Evolutionary conservation across 2,329 filamentous ascomycete genomes (phyloP).

Genomic region (Byssochlamys sp.): DNA sequence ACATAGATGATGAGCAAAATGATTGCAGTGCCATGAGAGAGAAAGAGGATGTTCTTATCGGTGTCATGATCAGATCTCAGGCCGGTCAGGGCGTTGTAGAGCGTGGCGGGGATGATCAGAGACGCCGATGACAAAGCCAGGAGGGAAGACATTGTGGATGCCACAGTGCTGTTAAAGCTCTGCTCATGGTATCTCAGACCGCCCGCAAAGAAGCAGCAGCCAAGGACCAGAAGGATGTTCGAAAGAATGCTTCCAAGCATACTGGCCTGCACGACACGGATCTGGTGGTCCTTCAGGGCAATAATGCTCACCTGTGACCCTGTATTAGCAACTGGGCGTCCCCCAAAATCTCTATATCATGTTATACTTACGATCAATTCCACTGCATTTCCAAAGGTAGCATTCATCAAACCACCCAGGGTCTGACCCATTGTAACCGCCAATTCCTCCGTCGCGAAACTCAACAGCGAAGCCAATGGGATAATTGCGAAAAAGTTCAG

Average conservation of each 20-base stretch:
- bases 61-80: slow-evolving; percentile 24
- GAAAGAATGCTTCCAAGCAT: slow-evolving; percentile 95
- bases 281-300: slow-evolving; percentile 72
- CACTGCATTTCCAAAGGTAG: slow-evolving; percentile 58
- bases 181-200: slow-evolving; percentile 64
- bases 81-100: slow-evolving; percentile 55
- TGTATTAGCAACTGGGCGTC: neutral
- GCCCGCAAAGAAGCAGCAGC: slow-evolving; percentile 70
- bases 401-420: slow-evolving; percentile 54
- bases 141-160: slow-evolving; percentile 51
- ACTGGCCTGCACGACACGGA: slow-evolving; percentile 91
- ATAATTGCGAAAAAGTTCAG: slow-evolving; percentile 58
- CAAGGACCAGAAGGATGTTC: slow-evolving; percentile 79
- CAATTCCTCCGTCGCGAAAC: slow-evolving; percentile 56
- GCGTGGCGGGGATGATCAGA: slow-evolving; percentile 66
- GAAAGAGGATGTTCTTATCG: slow-evolving; percentile 53
- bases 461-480: slow-evolving; percentile 51
- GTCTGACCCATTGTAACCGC: slow-evolving; percentile 53
- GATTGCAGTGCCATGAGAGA: slow-evolving; percentile 67
- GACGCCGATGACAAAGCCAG: slow-evolving; percentile 69
- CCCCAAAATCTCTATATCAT: neutral
- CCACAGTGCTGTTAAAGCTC: slow-evolving; percentile 42
- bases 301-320: slow-evolving; percentile 70
- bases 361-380: slow-evolving; percentile 57
- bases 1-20: slow-evolving; percentile 67